A percentile compares a stretch with the other conserved stretches of the same genome.
These are phyloP conservation scores for Diplocarpon rosae DNA, from an alignment of 2,329 filamentous ascomycete species.

Conservation along the genomic window DNA sequence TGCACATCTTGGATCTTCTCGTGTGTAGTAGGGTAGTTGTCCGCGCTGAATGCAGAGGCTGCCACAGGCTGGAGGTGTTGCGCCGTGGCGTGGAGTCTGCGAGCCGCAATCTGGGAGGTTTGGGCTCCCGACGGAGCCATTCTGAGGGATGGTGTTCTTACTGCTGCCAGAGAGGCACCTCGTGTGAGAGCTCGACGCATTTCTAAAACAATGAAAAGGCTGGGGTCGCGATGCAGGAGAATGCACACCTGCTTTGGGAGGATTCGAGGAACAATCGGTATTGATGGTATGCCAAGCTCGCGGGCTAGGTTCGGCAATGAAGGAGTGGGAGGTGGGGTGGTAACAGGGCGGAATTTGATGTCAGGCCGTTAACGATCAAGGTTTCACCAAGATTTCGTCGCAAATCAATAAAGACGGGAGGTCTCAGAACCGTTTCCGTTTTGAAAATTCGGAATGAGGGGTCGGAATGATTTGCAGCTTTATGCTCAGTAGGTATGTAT, in stretches of 20 bases:
- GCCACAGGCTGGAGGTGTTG: constrained; percentile 42
- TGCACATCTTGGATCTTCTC: constrained; percentile 55
- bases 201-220: constrained; percentile 4
- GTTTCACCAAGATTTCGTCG: too few species aligned
- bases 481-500: too few species aligned
- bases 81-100: constrained; percentile 47
- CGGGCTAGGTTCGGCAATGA: too few species aligned
- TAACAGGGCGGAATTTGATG: too few species aligned
- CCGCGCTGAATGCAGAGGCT: constrained; percentile 44
- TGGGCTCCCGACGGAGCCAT: constrained; percentile 19
- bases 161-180: constrained; percentile 20
- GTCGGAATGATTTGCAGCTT: too few species aligned
- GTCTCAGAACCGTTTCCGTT: too few species aligned
- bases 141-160: constrained; percentile 19
- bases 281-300: neutral
- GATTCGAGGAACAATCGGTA: neutral
- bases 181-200: constrained; percentile 26
- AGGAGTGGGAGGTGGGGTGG: too few species aligned
- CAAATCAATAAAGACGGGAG: too few species aligned
- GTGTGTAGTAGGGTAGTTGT: constrained; percentile 59
- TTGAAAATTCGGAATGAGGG: too few species aligned
- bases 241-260: constrained; percentile 3
- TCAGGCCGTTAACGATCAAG: too few species aligned
- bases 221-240: neutral
- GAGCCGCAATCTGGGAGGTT: constrained; percentile 30